A percentile compares a stretch with the other conserved stretches of the same genome.
Evolutionary conservation across 163 green algal genomes (phyloP).

Genomic region (Chlamydomonas reinhardtii): DNA sequence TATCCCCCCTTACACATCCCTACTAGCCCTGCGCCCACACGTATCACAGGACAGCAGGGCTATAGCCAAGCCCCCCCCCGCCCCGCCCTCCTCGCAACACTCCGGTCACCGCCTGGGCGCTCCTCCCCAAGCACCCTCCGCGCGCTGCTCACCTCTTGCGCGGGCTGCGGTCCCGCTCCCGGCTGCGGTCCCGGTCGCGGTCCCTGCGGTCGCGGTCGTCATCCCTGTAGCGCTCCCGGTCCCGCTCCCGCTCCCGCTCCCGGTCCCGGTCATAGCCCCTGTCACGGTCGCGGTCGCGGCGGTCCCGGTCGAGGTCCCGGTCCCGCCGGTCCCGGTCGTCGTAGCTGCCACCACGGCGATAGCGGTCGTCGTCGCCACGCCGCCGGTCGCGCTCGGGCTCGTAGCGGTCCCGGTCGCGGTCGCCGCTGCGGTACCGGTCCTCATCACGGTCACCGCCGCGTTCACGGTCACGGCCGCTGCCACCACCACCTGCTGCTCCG

Average conservation of each 20-base stretch:
- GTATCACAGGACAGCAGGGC: no score
- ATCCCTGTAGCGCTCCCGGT: neutral
- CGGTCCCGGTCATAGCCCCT: neutral
- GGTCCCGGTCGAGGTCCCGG: neutral
- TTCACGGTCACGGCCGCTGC: neutral
- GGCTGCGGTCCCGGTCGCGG: neutral
- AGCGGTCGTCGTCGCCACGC: neutral
- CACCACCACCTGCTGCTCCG: no score
- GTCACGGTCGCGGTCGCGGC: neutral
- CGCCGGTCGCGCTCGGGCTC: neutral
- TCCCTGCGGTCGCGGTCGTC: neutral
- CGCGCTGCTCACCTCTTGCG: constrained; percentile 34
- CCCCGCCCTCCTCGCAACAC: no score
- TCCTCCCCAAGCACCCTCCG: neutral
- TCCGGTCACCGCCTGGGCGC: no score
- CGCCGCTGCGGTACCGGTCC: neutral
- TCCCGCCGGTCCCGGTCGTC: neutral
- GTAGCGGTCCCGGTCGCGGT: neutral
- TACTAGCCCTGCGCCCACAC: no score
- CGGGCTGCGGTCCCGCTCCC: constrained; percentile 11
- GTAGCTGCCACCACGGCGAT: neutral
- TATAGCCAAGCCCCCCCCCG: no score
- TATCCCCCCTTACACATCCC: no score
- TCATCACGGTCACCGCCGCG: neutral
- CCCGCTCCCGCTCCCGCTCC: neutral